A percentile compares a stretch with the other conserved stretches of the same genome.
phyloP scores from a whole-genome alignment of 352 stramenopile genomes.

The Stephanocyclus meneghinianus region DNA sequence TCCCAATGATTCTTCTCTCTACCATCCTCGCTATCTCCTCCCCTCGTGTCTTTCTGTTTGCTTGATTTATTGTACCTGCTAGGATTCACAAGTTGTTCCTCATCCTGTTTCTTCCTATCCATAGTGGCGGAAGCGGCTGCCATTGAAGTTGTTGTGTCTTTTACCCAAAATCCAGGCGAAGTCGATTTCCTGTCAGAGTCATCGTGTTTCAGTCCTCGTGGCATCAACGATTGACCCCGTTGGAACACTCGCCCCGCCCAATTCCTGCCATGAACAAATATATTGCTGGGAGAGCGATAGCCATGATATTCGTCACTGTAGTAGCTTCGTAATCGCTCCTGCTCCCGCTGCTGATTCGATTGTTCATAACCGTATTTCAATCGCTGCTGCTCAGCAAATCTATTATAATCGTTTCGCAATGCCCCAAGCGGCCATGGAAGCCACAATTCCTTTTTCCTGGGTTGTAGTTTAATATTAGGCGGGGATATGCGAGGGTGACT shows the following conservation, averaged over 20 bases:
- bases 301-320: conserved; percentile 1
- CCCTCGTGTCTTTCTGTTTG: conserved; percentile 1
- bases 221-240: background rate
- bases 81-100: background rate
- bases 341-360: conserved; percentile 3
- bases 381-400: conserved; percentile 33
- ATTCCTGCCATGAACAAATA: conserved; percentile 22
- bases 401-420: conserved; percentile 45
- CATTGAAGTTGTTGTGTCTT: conserved; percentile 46
- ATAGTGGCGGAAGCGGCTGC: conserved; percentile 33
- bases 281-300: background rate
- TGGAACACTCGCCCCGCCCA: conserved; percentile 27
- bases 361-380: background rate
- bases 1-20: conserved; percentile 2
- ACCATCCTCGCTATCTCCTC: background rate
- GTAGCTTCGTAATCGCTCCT: conserved; percentile 12
- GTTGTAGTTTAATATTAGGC: conserved; percentile 26
- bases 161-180: conserved; percentile 31
- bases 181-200: background rate
- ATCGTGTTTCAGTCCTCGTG: background rate
- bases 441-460: conserved; percentile 54
- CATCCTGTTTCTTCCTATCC: conserved; percentile 9
- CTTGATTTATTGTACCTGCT: background rate
- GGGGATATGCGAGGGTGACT: background rate
- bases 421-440: conserved; percentile 45